Base-by-base conservation (phyloP, 768 basidiomycete species). In the Gautieria morchelliformis region DNA sequence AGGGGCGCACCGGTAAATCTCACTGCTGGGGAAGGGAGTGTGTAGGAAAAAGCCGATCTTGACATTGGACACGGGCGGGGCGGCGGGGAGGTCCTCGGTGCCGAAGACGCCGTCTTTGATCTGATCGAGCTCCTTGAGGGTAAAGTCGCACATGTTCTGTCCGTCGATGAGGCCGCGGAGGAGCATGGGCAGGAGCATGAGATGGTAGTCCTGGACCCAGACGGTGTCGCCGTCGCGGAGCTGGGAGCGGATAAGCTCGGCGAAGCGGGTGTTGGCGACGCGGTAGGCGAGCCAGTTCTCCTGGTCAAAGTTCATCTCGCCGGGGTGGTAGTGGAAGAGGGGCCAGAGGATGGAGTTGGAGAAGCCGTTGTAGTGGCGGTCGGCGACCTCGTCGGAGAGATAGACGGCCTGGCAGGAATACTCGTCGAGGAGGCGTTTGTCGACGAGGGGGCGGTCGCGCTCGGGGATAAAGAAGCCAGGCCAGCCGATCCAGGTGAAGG, bases 281-380 rank as follows among this genome's bases (percentile, higher is more conserved):
- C 96, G 85, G 71, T 98, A 99, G 14, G 93, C 96, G 53, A 85
- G 82, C 96, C 96, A 99, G 69, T 98, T 91, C 68, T 90, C 90
- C 74, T 96, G 93, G 71, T 97, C 95, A 67, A 99, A 99, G 72
- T 93, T 95, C 93, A 99, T 98, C 74, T 98, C 96, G 62, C 95
- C 95, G 8, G 96, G 96, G 70, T 98, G 95, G 72, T 97, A 99
- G 70, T 99, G 96, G 79, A 99, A 97, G 48, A 99, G 77, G 2
- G 96, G 96, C 96, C 96, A 99, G 52, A 99, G 83, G 72, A 99
- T 98, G 54, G 94, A 96, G 75, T 99, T 99, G 64, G 94, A 95
- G 79, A 99, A 98, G 56, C 96, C 92, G 68, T 94, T 94, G 74
- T 92, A 99, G 72, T 98, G 94, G 53, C 87, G 82, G 70, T 99